Base-by-base conservation (phyloP, 1,284 basidiomycete species). In the Microbotryum silenes-acaulis region DNA sequence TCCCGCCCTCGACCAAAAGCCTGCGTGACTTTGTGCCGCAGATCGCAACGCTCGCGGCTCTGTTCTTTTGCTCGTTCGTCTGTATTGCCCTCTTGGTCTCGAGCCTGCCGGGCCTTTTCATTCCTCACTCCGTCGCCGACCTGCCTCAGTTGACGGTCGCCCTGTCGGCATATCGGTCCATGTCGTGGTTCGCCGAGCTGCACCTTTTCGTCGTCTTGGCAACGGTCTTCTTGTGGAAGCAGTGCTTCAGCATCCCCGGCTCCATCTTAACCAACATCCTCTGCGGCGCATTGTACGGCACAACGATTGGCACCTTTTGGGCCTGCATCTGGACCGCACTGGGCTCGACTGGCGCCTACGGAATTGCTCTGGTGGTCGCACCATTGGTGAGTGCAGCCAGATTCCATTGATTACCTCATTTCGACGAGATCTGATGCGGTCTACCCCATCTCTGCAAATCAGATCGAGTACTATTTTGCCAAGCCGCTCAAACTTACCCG, bases 181-280 rank as follows among this genome's bases (percentile, higher is more conserved):
- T 66, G 37, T 63, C 65, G 2, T 63, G 54, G 50, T 9, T 61
- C 18, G 65, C 68, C 56, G 63, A 65, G 23, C 27, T 64, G 14
- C 70, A 71, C 54, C 59, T 71, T 25, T 62, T 69, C 46, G 37
- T 54, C 29, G 69, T 71, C 48, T 55, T 71, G 21, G 58, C 69
- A 1, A 50, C 68, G 16, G 56, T 74, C 25, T 73, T 74, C 62
- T 57, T 74, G 25, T 73, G 68, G 66, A 74, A 74, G 59, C 73
- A 74, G 62, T 69, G 70, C 42, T 74, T 73, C 56, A 69, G 67
- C 7, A 71, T 73, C n/a, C 73, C 73, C 0, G 73, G 73, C 20
- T 69, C 66, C 29, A 62, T 73, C 16, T 51, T 74, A 20, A 70
- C 69, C 52, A 74, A 74, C 56, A 69, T 73, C 33, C 56, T 74